These are phyloP conservation scores for Viridothelium virens DNA, from an alignment of 495 filamentous ascomycete genomes.

Conservation along the genomic window DNA sequence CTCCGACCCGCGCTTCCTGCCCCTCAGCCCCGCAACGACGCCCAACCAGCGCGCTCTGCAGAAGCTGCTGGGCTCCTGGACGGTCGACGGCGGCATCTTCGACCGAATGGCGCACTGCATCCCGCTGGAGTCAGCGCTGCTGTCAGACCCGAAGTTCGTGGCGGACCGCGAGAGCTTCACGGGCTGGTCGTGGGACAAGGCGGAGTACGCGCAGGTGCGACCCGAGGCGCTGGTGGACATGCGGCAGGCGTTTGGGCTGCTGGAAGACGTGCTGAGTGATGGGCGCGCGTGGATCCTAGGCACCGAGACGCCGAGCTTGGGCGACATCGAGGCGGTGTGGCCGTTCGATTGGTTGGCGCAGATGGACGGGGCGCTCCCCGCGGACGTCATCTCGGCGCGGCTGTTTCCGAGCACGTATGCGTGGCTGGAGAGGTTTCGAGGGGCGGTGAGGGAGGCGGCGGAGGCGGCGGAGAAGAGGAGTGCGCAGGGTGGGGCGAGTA, in stretches of 20 bases:
- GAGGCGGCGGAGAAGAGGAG: not conserved
- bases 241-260: constrained; percentile 36
- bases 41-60: constrained; percentile 30
- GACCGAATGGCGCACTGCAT: constrained; percentile 39
- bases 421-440: constrained; percentile 49
- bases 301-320: constrained; percentile 40
- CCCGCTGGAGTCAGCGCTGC: constrained; percentile 40
- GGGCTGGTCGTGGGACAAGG: constrained; percentile 32
- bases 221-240: constrained; percentile 44
- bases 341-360: constrained; percentile 48
- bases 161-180: constrained; percentile 47
- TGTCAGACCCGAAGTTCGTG: constrained; percentile 44
- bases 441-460: constrained; percentile 28
- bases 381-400: constrained; percentile 35
- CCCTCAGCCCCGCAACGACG: not conserved
- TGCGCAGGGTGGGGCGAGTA: no score
- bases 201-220: constrained; percentile 29
- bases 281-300: constrained; percentile 50
- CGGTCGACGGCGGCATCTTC: constrained; percentile 46
- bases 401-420: constrained; percentile 47
- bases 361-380: constrained; percentile 38
- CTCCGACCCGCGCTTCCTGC: constrained; percentile 16
- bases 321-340: constrained; percentile 58
- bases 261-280: constrained; percentile 51
- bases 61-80: constrained; percentile 39